Conservation (phyloP, 2,329 filamentous ascomycete species). For the Colletotrichum tanaceti region DNA sequence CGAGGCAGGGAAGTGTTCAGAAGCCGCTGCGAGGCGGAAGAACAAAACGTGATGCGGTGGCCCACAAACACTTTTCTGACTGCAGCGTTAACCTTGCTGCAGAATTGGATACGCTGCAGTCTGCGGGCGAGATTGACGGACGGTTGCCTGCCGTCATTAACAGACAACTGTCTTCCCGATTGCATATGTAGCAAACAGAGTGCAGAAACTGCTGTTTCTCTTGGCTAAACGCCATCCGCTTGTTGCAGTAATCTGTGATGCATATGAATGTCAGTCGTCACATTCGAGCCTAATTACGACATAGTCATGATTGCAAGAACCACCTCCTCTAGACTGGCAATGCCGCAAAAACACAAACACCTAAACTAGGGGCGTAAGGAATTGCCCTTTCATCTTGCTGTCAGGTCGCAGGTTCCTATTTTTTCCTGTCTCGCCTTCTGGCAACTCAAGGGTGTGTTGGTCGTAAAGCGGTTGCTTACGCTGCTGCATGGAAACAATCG, state of each 20-base stretch:
- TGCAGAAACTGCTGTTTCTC: no score
- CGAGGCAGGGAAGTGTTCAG: neutral
- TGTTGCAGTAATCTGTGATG: no score
- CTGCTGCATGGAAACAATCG: neutral
- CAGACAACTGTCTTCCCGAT: neutral
- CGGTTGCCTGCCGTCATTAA: neutral
- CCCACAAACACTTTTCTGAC: neutral
- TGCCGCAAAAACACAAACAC: accelerated
- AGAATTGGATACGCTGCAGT: neutral
- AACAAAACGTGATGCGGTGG: neutral
- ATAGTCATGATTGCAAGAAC: no score
- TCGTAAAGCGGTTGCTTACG: neutral
- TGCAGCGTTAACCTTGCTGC: no score
- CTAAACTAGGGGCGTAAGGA: no score
- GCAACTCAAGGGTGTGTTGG: neutral
- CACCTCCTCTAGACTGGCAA: no score
- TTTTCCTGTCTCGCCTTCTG: no score
- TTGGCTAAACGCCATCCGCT: no score
- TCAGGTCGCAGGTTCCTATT: no score
- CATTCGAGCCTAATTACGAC: no score
- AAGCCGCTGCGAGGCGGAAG: neutral
- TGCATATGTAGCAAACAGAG: neutral
- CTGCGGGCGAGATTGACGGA: neutral
- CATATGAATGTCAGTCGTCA: no score
- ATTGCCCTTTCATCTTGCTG: no score